phyloP scores from a whole-genome alignment of 2,329 filamentous ascomycete species.

The Stagonosporopsis tanaceti region DNA sequence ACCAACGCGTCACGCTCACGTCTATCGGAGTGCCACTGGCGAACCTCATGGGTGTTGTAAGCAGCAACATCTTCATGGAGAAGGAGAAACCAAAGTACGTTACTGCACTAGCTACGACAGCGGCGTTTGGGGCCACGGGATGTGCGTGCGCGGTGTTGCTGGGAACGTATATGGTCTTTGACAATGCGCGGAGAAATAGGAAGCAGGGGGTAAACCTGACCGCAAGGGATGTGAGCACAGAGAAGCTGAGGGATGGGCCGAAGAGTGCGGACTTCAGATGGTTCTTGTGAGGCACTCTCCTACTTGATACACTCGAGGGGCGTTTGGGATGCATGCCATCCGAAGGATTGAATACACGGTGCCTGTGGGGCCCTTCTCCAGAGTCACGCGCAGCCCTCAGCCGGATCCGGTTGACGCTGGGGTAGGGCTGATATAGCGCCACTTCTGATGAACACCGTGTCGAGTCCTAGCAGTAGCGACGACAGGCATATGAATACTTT shows the following conservation, averaged over 20 bases:
- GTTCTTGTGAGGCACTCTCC: constrained; percentile 40
- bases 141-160: constrained; percentile 63
- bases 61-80: constrained; percentile 71
- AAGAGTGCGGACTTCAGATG: constrained; percentile 55
- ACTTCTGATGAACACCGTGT: too few species aligned
- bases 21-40: constrained; percentile 77
- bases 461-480: not conserved
- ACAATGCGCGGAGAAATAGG: constrained; percentile 68
- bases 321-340: constrained; percentile 7
- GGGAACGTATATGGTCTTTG: constrained; percentile 69
- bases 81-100: constrained; percentile 72
- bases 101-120: constrained; percentile 71
- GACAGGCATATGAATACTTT: not conserved
- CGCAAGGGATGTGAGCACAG: constrained; percentile 60
- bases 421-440: not conserved
- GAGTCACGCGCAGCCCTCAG: constrained; percentile 11
- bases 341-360: not conserved
- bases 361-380: constrained; percentile 2
- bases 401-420: not conserved
- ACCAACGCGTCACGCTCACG: constrained; percentile 73
- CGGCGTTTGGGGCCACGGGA: constrained; percentile 69
- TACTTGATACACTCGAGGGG: not conserved
- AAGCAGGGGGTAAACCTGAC: constrained; percentile 63
- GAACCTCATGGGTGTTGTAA: constrained; percentile 78
- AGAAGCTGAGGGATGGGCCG: constrained; percentile 55